Percentiles rank a stretch among this genome's conserved stretches.
phyloP scores from a whole-genome alignment of 2,329 filamentous ascomycete species.

The Colletotrichum simmondsii region DNA sequence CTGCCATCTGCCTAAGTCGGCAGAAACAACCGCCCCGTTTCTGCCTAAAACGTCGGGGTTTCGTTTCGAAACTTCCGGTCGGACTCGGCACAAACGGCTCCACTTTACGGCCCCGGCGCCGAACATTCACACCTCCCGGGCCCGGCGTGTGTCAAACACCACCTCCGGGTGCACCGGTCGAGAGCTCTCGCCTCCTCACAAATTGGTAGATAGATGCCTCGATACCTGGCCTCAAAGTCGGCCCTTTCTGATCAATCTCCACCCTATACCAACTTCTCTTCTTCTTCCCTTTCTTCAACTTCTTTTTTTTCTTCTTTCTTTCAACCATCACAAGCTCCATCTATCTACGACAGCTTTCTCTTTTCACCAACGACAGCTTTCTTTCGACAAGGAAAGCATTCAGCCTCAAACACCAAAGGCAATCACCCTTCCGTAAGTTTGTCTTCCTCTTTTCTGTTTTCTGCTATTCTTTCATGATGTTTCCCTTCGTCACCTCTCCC shows the following conservation, averaged over 20 bases:
- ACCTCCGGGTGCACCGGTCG: background rate
- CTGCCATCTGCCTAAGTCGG: background rate
- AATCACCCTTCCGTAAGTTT: background rate
- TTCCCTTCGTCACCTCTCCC: too few relatives aligned
- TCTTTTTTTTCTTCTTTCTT: background rate
- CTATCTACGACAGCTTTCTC: background rate
- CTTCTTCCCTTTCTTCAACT: background rate
- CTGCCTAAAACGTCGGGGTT: background rate
- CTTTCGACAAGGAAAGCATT: background rate
- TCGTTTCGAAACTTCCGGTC: background rate
- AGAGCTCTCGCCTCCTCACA: background rate
- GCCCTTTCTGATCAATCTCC: background rate
- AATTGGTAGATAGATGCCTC: background rate
- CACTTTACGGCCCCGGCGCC: conserved; percentile 8
- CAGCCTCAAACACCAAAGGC: background rate
- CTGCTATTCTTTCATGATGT: too few relatives aligned
- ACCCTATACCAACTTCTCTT: background rate
- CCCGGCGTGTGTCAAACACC: background rate
- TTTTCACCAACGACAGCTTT: too few relatives aligned
- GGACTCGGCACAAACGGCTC: background rate
- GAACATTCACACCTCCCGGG: background rate
- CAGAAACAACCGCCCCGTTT: background rate
- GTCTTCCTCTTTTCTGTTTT: too few relatives aligned
- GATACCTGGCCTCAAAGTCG: background rate
- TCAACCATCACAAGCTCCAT: background rate